Evolutionary conservation across 2,329 filamentous ascomycete species (phyloP), one percentile per base, ranked within the genome.

Genomic region (Fusarium redolens): DNA sequence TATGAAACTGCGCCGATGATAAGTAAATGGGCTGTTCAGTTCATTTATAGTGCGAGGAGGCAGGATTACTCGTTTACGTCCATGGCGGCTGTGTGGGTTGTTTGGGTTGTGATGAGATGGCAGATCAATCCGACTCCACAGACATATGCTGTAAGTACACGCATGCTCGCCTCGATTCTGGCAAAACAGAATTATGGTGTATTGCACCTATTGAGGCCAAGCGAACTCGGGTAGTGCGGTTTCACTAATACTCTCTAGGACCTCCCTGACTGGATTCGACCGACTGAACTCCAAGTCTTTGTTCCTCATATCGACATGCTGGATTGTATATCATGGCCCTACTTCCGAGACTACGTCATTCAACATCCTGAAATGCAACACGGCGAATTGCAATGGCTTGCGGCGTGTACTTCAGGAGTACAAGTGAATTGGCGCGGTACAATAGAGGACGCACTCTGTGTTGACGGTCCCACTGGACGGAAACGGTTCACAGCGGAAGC

Each of bases 21-120:
- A 12, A 64, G 63, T 40, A 71, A 65, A 57, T 71, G 63, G 68
- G 68, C 68, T n/a, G 69, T 71, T 31, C 48, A 45, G n/a, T 72
- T 72, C 28, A 65, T 72, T 13, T 72, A 72, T 25, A 72, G 69
- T 18, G 37, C 63, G 3, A 47, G 50, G 3, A 43, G 28, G 5
- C 40, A 56, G 30, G 61, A 67, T 20, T 63, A 67, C 38, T 38
- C 31, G 7, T 71, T 72, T 15, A 71, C 52, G 9, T 67, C 48
- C 1, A 55, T 72, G 68, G 64, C 68, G 10, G 45, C 69, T 10
- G 63, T 72, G 3, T 67, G 44, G 48, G n/a, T 57, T 45, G 65
- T 62, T 25, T 71, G 65, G 57, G 22, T 41, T 12, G 31, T 66
- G 5, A 59, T 60, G 54, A 48, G 57, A 40, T 73, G 65, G 69